Percentiles rank a stretch among this genome's conserved stretches.
Evolutionary conservation across 2,329 filamentous ascomycete species (phyloP).

Genomic region (Purpureocillium takamizusanense): DNA sequence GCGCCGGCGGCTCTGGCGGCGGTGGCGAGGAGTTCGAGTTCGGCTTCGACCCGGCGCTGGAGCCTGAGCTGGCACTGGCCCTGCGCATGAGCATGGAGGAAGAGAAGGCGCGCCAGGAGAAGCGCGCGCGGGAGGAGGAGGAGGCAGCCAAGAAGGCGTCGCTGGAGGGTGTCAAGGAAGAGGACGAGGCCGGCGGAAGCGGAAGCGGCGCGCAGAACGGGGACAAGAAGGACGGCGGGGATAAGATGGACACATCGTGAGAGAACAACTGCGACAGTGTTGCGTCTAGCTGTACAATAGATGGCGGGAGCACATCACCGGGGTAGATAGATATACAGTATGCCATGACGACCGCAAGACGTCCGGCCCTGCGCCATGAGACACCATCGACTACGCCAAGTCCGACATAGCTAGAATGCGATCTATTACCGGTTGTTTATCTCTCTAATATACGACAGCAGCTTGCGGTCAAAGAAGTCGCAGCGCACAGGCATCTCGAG

Average conservation of each 20-base stretch:
- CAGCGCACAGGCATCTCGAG: slow-evolving; percentile 95
- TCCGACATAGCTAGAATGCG: background rate
- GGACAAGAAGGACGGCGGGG: slow-evolving; percentile 44
- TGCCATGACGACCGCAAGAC: too few relatives aligned
- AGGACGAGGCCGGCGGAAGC: slow-evolving; percentile 55
- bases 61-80: slow-evolving; percentile 89
- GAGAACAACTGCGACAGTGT: slow-evolving; percentile 8
- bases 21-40: slow-evolving; percentile 61
- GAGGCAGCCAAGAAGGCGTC: slow-evolving; percentile 63
- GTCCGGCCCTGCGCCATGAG: too few relatives aligned
- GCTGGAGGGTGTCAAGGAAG: slow-evolving; percentile 75
- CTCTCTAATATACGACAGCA: slow-evolving; percentile 71
- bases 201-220: slow-evolving; percentile 30
- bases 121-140: slow-evolving; percentile 69
- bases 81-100: slow-evolving; percentile 97
- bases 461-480: slow-evolving; percentile 85
- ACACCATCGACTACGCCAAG: background rate
- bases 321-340: background rate
- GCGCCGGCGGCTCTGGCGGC: slow-evolving; percentile 47
- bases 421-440: slow-evolving; percentile 48
- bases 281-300: slow-evolving; percentile 19
- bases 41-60: slow-evolving; percentile 81
- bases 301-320: slow-evolving; percentile 1
- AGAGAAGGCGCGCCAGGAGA: slow-evolving; percentile 88
- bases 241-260: slow-evolving; percentile 84